Conservation (phyloP, 2,329 filamentous ascomycete genomes). For the Chalara sp. region DNA sequence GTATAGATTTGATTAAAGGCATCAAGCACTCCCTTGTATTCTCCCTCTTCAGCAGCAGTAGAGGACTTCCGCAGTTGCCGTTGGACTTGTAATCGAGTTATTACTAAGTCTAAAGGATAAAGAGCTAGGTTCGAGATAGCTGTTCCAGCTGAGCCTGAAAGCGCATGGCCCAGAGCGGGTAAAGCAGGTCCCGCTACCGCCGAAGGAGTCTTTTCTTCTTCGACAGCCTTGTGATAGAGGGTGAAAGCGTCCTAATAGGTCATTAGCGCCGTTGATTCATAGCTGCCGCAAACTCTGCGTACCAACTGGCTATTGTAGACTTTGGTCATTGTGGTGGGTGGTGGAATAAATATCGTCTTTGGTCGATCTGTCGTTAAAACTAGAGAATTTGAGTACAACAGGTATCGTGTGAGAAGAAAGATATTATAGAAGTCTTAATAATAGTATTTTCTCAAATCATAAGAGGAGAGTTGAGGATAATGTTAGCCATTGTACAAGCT, state of each 20-base stretch:
- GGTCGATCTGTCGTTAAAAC: no score
- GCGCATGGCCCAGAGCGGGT: constrained; percentile 73
- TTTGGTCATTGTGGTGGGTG: background rate
- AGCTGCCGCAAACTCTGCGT: no score
- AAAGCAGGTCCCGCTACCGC: constrained; percentile 36
- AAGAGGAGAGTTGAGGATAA: no score
- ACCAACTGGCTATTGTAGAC: constrained; percentile 8
- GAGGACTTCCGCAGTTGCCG: constrained; percentile 43
- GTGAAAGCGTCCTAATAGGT: constrained; percentile 18
- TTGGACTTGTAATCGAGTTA: constrained; percentile 78
- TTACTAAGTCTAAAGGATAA: constrained; percentile 77
- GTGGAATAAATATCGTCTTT: no score
- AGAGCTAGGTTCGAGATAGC: constrained; percentile 71
- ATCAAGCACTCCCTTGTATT: constrained; percentile 62
- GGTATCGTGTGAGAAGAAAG: no score
- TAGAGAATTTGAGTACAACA: no score
- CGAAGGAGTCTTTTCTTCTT: constrained; percentile 27
- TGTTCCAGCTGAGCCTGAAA: constrained; percentile 72
- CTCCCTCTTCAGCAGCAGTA: constrained; percentile 24
- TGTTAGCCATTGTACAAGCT: no score
- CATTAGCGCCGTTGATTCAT: no score
- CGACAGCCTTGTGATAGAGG: constrained; percentile 29
- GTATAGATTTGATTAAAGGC: constrained; percentile 65
- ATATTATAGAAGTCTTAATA: no score
- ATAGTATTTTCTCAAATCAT: no score